Conservation (phyloP, 306 rosid species). For the Canavalia gladiata region DNA sequence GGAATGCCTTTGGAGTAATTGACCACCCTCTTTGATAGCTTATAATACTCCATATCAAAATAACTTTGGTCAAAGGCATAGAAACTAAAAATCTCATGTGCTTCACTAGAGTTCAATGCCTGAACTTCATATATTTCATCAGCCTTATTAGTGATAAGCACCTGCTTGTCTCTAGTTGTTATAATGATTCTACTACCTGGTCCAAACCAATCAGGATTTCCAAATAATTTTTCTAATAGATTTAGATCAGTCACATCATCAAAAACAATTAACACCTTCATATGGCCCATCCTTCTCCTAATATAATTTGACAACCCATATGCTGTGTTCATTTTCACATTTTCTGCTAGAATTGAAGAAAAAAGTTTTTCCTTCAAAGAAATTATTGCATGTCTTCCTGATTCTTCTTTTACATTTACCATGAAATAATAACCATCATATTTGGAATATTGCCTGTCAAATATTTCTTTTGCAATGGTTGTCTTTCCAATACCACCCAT, state of each 20-base stretch:
- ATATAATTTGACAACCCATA: background rate
- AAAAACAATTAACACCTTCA: slow-evolving; percentile 11
- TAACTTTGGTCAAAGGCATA: slow-evolving; percentile 5
- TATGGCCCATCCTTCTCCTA: background rate
- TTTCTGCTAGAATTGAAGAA: background rate
- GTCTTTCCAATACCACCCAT: slow-evolving; percentile 41
- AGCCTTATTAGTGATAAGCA: background rate
- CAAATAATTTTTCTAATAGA: background rate
- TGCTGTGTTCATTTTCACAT: background rate
- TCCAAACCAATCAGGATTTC: background rate
- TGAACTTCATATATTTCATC: background rate
- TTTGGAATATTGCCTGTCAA: background rate
- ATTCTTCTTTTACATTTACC: slow-evolving; percentile 8
- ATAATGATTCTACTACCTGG: slow-evolving; percentile 31
- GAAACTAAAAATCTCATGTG: slow-evolving; percentile 30
- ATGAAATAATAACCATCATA: slow-evolving; percentile 19
- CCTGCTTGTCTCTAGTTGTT: slow-evolving; percentile 29
- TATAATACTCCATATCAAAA: background rate
- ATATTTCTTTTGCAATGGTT: background rate
- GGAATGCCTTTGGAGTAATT: slow-evolving; percentile 37
- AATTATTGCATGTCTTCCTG: background rate
- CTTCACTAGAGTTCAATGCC: background rate
- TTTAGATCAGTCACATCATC: slow-evolving; percentile 17
- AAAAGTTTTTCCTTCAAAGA: slow-evolving; percentile 11
- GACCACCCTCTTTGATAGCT: slow-evolving; percentile 15